Conservation (phyloP, 768 basidiomycete genomes). For the Collybiopsis confluens region DNA sequence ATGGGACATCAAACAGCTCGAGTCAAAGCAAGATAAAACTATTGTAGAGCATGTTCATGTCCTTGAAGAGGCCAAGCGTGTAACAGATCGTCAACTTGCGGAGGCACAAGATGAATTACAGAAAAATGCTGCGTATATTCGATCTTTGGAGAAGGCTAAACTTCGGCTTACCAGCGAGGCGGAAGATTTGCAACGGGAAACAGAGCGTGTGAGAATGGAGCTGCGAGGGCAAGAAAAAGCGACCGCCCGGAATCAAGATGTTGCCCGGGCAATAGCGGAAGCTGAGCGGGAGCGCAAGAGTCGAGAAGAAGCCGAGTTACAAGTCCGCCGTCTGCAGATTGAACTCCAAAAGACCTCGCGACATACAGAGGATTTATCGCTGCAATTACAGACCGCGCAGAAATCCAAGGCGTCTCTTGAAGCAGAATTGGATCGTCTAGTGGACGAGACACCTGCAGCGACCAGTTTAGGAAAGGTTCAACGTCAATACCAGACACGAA, state of each 20-base stretch:
- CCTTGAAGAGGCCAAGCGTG: slow-evolving; percentile 89
- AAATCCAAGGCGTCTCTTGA: slow-evolving; percentile 66
- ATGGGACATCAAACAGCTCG: slow-evolving; percentile 82
- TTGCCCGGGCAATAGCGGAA: slow-evolving; percentile 48
- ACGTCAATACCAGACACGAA: slow-evolving; percentile 59
- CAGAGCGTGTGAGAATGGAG: slow-evolving; percentile 64
- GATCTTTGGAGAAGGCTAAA: slow-evolving; percentile 84
- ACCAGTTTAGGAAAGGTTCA: slow-evolving; percentile 56
- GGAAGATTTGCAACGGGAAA: slow-evolving; percentile 76
- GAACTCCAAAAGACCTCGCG: slow-evolving; percentile 54
- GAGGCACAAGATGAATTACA: slow-evolving; percentile 78
- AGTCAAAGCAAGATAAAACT: slow-evolving; percentile 91
- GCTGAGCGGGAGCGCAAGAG: slow-evolving; percentile 65
- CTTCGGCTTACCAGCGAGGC: slow-evolving; percentile 69
- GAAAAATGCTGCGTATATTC: slow-evolving; percentile 70
- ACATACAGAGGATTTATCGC: slow-evolving; percentile 52
- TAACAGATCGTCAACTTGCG: slow-evolving; percentile 86
- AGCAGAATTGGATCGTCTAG: slow-evolving; percentile 60
- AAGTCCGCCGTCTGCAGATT: slow-evolving; percentile 52
- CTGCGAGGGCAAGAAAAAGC: slow-evolving; percentile 69
- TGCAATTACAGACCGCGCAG: slow-evolving; percentile 49
- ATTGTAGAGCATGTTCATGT: slow-evolving; percentile 98
- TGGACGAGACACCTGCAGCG: slow-evolving; percentile 51
- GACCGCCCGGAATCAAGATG: slow-evolving; percentile 51
- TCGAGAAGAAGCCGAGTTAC: slow-evolving; percentile 63